Base-by-base conservation (phyloP, 176 grass and related monocot species). In the Oryza australiensis region DNA sequence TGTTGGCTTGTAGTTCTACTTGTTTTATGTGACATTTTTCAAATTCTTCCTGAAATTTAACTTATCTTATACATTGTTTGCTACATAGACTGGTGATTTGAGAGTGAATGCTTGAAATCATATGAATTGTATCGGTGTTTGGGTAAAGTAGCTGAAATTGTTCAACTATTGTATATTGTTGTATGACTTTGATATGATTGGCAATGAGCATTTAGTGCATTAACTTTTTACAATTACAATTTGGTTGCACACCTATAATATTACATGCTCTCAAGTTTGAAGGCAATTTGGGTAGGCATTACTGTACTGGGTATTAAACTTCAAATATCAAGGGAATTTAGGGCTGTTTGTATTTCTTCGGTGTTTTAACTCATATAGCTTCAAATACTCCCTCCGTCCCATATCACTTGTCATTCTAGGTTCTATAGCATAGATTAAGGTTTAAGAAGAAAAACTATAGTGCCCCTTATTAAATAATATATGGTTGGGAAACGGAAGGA, bases 201-300 rank as follows among this genome's bases (percentile, higher is more conserved):
- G 0, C 9, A 12, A 71, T 40, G 12, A 55, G 34, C 32, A 22
- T 75, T 72, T 37, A 3, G 1, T 78, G 51, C 70, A 71, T 22
- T 23, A 59, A 22, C 22, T 1, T 46, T 37, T 70, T 23, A 37
- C 35, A 34, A 13, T 9, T 63, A 2, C 51, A 29, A 18, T 42
- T 81, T 37, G 45, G 27, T 49, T 49, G 40, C 48, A 35, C 23
- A 40, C 72, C 51, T 76, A 71, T 12, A 38, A 37, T 16, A 30
- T 60, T 14, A 26, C 3, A 14, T 27, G n/a, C 23, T 79, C 46
- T 65, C 59, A 62, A 28, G 22, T 79, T 60, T 65, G 43, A 62
- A 28, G 22, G 23, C 64, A 76, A 23, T 45, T 78, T 84, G 30
- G 23, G 18, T 66, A 53, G 24, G 41, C 29, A 65, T 77, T 64